Base-by-base conservation (phyloP, 2,329 filamentous ascomycete genomes). In the Ceratocystis lukuohia region DNA sequence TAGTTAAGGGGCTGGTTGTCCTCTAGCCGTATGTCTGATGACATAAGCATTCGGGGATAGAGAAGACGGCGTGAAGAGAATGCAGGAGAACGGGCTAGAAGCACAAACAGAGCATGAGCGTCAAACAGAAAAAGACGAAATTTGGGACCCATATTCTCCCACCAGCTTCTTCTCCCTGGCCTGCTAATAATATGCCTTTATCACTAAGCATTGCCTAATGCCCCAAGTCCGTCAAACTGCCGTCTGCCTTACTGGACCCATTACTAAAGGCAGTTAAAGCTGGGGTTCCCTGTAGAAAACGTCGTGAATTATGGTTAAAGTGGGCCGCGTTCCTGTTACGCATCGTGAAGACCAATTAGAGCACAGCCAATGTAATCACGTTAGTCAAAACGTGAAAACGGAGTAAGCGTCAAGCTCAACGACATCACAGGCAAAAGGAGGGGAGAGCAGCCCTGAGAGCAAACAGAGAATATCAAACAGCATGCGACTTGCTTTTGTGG, bases 201-300 rank as follows among this genome's bases (percentile, higher is more conserved):
- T 56, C 50, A 28, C 50, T 12, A 56, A 25, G 50, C 50, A 56
- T 56, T 22, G 20, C 37, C 37, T 4, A 41, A 41, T 15, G 37
- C 37, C 37, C 8, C 50, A 56, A n/a, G 25, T 28, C 50, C 20
- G 7, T 28, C 50, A 56, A 25, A 20, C 4, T 56, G 22, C 50
- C 50, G 12, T 17, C 22, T 56, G 50, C 50, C 50, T 56, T 56
- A 56, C 20, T 12, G 25, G 50, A 56, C 25, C 48, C 17, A n/a
- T 50, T 22, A 8, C 46, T 12, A 50, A 50, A 50, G 20, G 25
- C 50, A 56, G 25, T 3, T 25, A 20, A 41, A 25, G 20, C 61
- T 8, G 48, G 61, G 61, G 61, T 46, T 46, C 61, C 61, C 61
- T 62, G 61, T 22, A 62, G 37, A 62, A 46, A 48, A 62, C 22